Evolutionary conservation across 192 early-diverging fungal species (phyloP).

Genomic region (Rhizoclosmatium sp.): DNA sequence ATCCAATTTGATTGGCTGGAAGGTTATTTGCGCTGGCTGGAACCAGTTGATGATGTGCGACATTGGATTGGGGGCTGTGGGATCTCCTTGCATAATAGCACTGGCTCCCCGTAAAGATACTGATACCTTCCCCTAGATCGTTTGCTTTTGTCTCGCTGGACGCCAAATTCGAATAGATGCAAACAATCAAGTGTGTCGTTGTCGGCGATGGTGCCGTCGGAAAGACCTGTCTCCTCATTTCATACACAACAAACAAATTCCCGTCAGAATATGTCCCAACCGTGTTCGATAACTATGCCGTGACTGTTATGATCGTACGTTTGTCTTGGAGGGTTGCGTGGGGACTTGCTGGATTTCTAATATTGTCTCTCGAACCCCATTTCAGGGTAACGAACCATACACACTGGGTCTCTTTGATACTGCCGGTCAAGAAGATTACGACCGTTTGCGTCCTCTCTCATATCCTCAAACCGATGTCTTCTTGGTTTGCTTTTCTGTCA

Average conservation of each 20-base stretch:
- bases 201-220: slow-evolving; percentile 75
- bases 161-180: slow-evolving; percentile 46
- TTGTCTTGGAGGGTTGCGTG: neutral
- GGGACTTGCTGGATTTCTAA: slow-evolving; percentile 9
- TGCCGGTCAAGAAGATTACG: slow-evolving; percentile 96
- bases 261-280: slow-evolving; percentile 97
- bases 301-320: slow-evolving; percentile 96
- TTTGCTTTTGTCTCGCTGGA: too few species aligned
- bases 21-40: too few species aligned
- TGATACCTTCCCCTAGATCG: too few species aligned
- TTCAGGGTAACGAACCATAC: slow-evolving; percentile 88
- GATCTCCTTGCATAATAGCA: too few species aligned
- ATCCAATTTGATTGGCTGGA: too few species aligned
- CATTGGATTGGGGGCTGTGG: too few species aligned
- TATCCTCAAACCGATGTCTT: slow-evolving; percentile 97
- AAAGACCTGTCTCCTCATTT: slow-evolving; percentile 94
- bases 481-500: slow-evolving; percentile 93
- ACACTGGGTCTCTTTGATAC: slow-evolving; percentile 96
- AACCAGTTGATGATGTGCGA: too few species aligned
- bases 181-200: slow-evolving; percentile 76
- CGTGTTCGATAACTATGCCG: slow-evolving; percentile 99
- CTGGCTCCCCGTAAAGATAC: too few species aligned
- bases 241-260: slow-evolving; percentile 92
- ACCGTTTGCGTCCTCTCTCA: slow-evolving; percentile 89
- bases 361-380: neutral